phyloP scores from a whole-genome alignment of 139 green algal species.

The Nannochloris sp. region DNA sequence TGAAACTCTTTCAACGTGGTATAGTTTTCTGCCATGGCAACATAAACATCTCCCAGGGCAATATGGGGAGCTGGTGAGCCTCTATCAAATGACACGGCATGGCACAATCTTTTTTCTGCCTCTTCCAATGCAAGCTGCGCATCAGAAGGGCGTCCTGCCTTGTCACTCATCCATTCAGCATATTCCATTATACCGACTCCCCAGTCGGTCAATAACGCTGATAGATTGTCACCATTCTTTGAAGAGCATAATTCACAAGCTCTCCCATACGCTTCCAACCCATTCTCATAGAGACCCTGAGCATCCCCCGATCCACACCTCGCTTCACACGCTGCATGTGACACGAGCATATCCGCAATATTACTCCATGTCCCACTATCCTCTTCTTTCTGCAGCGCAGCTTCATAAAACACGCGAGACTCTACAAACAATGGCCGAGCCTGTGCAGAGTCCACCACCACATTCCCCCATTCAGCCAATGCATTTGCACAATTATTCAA shows the following conservation, averaged over 20 bases:
- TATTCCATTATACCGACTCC: slow-evolving; percentile 39
- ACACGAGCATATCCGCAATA: slow-evolving; percentile 47
- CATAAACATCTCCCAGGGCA: slow-evolving; percentile 52
- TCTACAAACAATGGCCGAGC: slow-evolving; percentile 16
- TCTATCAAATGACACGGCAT: slow-evolving; percentile 37
- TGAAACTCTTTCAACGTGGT: slow-evolving; percentile 1
- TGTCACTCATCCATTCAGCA: slow-evolving; percentile 16
- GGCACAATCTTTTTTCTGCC: slow-evolving; percentile 35
- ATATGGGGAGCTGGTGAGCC: slow-evolving; percentile 43
- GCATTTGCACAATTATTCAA: slow-evolving; percentile 45
- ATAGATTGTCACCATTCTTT: slow-evolving; percentile 41
- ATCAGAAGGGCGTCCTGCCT: slow-evolving; percentile 11
- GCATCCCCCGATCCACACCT: slow-evolving; percentile 4
- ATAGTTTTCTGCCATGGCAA: slow-evolving; percentile 39
- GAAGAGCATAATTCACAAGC: slow-evolving; percentile 23
- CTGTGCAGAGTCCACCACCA: slow-evolving; percentile 5
- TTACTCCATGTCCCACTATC: slow-evolving; percentile 55
- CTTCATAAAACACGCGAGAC: slow-evolving; percentile 31
- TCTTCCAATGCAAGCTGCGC: slow-evolving; percentile 36
- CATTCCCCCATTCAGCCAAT: slow-evolving; percentile 22
- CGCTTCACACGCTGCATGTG: slow-evolving; percentile 26
- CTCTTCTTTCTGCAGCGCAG: slow-evolving; percentile 41
- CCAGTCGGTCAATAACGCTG: slow-evolving; percentile 74
- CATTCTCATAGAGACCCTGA: neutral
- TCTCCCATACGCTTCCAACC: slow-evolving; percentile 22